Conservation (phyloP, 345 rosid genomes). For the Brassica napus region Da-Ae NC_063441.1:17363001-17363500, state of each 20-base stretch:
- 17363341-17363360: conserved; percentile 55
- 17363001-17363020: conserved; percentile 68
- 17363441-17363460: conserved; percentile 98
- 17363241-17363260: conserved; percentile 84
- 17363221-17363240: conserved; percentile 84
- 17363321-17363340: conserved; percentile 80
- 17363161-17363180: conserved; percentile 72
- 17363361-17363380: conserved; percentile 76
- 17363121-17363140: conserved; percentile 65
- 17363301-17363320: conserved; percentile 81
- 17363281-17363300: conserved; percentile 77
- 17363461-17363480: conserved; percentile 91
- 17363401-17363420: conserved; percentile 83
- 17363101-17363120: conserved; percentile 63
- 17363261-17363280: conserved; percentile 82
- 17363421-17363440: conserved; percentile 99
- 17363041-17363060: conserved; percentile 72
- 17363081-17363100: conserved; percentile 63
- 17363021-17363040: conserved; percentile 88
- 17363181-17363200: conserved; percentile 92
- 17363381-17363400: conserved; percentile 75
- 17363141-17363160: conserved; percentile 63
- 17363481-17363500: conserved; percentile 88
- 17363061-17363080: conserved; percentile 63
- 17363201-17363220: conserved; percentile 73